phyloP scores from a whole-genome alignment of 164 flowering plant species.

The Nymphaea colorata region DNA sequence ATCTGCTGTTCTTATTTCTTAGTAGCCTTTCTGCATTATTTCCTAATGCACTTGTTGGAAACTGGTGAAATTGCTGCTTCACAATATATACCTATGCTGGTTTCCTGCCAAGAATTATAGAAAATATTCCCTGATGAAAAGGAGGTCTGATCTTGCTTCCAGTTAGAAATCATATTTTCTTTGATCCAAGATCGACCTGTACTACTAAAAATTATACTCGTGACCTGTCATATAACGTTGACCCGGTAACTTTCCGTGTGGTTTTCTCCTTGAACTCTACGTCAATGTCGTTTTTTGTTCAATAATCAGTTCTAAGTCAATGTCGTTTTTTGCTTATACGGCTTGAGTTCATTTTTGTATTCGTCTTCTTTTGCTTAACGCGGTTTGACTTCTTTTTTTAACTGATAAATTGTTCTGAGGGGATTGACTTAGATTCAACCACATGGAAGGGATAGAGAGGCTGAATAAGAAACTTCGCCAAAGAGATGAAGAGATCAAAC shows the following conservation, averaged over 20 bases:
- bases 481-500: conserved; percentile 30
- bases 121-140: conserved; percentile 6
- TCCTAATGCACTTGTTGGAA: background rate
- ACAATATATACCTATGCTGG: conserved; percentile 3
- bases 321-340: no score
- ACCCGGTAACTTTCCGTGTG: background rate
- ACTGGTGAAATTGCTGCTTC: background rate
- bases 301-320: no score
- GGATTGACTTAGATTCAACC: conserved; percentile 2
- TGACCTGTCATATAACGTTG: no score
- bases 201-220: no score
- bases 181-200: background rate
- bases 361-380: no score
- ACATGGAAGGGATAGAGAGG: conserved; percentile 28
- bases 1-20: background rate
- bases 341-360: no score
- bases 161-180: background rate
- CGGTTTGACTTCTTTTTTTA: no score
- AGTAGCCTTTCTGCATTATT: background rate
- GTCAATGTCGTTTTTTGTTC: no score
- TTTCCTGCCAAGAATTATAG: conserved; percentile 3
- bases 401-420: background rate
- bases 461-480: conserved; percentile 25
- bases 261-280: background rate
- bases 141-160: background rate